A percentile compares a stretch with the other conserved stretches of the same genome.
phyloP scores from a whole-genome alignment of 1,139 yeast species.

The Blastobotrys capitulatus region DNA sequence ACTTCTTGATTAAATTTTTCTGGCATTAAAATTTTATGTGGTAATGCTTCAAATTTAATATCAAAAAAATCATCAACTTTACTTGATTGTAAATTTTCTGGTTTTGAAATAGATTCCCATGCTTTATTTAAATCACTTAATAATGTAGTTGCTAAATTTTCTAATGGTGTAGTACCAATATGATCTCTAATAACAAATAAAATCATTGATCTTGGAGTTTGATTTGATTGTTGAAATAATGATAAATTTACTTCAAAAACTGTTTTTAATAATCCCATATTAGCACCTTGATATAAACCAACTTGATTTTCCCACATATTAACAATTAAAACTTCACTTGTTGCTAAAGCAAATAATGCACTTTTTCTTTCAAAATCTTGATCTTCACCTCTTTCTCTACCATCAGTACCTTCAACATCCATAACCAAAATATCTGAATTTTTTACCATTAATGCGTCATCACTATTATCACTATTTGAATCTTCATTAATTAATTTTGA shows the following conservation, averaged over 20 bases:
- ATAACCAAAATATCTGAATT: slow-evolving; percentile 52
- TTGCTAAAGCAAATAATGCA: slow-evolving; percentile 88
- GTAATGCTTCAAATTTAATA: slow-evolving; percentile 69
- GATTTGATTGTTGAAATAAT: slow-evolving; percentile 49
- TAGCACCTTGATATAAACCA: slow-evolving; percentile 95
- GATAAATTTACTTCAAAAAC: slow-evolving; percentile 93
- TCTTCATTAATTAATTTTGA: slow-evolving; percentile 18
- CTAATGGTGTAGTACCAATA: slow-evolving; percentile 80
- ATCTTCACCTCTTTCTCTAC: slow-evolving; percentile 96
- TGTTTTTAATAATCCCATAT: slow-evolving; percentile 90
- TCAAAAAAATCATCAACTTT: slow-evolving; percentile 76
- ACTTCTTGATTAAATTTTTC: slow-evolving; percentile 66
- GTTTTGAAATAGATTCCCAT: slow-evolving; percentile 77
- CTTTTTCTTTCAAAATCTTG: slow-evolving; percentile 97
- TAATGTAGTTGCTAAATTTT: slow-evolving; percentile 62
- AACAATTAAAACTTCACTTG: slow-evolving; percentile 83
- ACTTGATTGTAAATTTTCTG: slow-evolving; percentile 45
- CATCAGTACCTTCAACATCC: slow-evolving; percentile 98
- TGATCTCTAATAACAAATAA: slow-evolving; percentile 91
- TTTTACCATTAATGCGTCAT: slow-evolving; percentile 16
- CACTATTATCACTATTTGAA: slow-evolving; percentile 11
- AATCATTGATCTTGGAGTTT: slow-evolving; percentile 56
- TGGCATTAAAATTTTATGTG: slow-evolving; percentile 80
- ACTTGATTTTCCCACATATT: slow-evolving; percentile 98
- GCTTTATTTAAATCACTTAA: slow-evolving; percentile 64